phyloP scores from a whole-genome alignment of 225 moss, liverwort and hornwort genomes.

The Straminergon stramineum region DNA sequence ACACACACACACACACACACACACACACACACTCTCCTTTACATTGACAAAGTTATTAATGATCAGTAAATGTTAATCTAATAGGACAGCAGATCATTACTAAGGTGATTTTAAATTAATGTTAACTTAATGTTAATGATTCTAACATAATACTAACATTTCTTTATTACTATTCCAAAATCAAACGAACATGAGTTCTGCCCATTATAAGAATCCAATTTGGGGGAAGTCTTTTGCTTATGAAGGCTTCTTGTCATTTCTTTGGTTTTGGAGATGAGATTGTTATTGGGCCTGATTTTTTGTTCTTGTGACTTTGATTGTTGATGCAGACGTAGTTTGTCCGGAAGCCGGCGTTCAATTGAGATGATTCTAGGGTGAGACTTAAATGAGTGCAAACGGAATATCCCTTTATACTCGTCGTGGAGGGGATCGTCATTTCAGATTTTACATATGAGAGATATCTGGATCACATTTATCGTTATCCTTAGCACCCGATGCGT shows the following conservation, averaged over 20 bases:
- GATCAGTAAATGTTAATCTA: background rate
- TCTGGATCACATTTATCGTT: conserved; percentile 11
- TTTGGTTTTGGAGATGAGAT: background rate
- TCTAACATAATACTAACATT: background rate
- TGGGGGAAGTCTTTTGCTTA: background rate
- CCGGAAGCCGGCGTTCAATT: background rate
- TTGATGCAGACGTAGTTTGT: conserved; percentile 39
- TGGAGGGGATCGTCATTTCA: conserved; percentile 15
- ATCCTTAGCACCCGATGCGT: background rate
- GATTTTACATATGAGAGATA: background rate
- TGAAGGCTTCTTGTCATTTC: background rate
- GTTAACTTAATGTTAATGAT: background rate
- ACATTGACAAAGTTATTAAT: background rate
- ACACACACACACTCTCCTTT: background rate
- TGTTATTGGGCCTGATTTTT: background rate
- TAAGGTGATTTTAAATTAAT: background rate
- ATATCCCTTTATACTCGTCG: background rate
- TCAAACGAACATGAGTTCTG: background rate
- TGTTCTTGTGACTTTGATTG: background rate
- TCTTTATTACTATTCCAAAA: background rate
- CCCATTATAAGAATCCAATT: no score
- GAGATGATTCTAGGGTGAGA: conserved; percentile 11
- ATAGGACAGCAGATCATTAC: background rate
- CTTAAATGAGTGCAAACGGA: background rate
- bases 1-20: background rate